Evolutionary conservation across 2,329 filamentous ascomycete species (phyloP), one percentile per base, ranked within the genome.

Genomic region (Drechslera avenae): DNA sequence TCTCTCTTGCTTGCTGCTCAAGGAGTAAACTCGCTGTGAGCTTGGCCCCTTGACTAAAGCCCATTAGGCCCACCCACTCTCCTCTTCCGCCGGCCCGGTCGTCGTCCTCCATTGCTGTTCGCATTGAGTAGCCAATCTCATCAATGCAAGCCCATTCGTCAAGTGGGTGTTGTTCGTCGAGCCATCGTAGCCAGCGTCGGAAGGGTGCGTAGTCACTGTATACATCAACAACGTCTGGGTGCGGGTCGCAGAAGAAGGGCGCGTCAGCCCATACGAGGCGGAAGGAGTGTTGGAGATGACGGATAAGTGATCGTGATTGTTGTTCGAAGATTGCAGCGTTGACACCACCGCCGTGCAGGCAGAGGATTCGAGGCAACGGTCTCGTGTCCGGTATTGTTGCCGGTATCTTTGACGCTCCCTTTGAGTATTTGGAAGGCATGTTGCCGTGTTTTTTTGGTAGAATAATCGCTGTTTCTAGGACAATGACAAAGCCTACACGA

Each of bases 271-370:
- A 93, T 64, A 88, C 84, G 57, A 91, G 80, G 33, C 89, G 85
- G 71, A 91, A 90, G 37, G 80, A 73, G 5, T 79, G 70, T 36
- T 74, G 68, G 0, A 91, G 81, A 46, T 75, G 66, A 39, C 69
- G 66, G 45, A 77, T 75, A 5, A 85, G 71, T 4, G 76, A 76
- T 55, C 89, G 87, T 60, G 85, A 84, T 75, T 92, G 89, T 9
- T 81, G 71, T 54, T 80, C 76, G 76, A 91, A 91, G 69, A 91
- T 83, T 33, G 79, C 68, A n/a, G 81, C 85, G 64, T 88, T 91
- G 57, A 86, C 85, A 54, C 89, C 89, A 63, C 88, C 89, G 68
- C 89, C 89, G 72, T 92, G 89, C n/a, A 92, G 84, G 73, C 88
- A 91, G 60, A 92, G 85, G 60, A 92, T 84, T 52, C 88, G 86